Percentiles rank a stretch among this genome's conserved stretches.
Conservation (phyloP, 2,329 filamentous ascomycete genomes). For the Aureobasidium sp. region DNA sequence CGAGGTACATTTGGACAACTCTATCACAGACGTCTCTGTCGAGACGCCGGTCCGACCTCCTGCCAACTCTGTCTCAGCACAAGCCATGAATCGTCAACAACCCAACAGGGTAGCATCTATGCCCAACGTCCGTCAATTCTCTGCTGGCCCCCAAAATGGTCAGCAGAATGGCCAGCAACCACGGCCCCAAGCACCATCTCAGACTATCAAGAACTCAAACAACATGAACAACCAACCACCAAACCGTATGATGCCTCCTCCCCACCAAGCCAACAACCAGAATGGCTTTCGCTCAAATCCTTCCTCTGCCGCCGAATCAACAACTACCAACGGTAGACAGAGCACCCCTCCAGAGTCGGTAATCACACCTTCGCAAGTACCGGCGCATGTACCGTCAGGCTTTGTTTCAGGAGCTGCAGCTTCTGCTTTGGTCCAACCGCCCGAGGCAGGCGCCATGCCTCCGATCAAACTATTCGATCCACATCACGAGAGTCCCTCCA, state of each 20-base stretch:
- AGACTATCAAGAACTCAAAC: constrained; percentile 22
- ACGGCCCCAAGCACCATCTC: constrained; percentile 23
- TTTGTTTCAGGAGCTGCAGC: constrained; percentile 42
- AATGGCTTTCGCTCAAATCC: constrained; percentile 25
- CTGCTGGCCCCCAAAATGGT: neutral
- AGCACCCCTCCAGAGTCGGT: constrained; percentile 11
- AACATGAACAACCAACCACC: constrained; percentile 25
- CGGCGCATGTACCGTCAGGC: constrained; percentile 32
- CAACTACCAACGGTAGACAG: constrained; percentile 20
- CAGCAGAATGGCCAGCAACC: constrained; percentile 21
- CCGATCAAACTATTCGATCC: constrained; percentile 39
- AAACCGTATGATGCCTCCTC: constrained; percentile 14
- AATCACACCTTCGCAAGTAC: constrained; percentile 18
- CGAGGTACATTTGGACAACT: constrained; percentile 56
- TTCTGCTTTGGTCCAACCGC: constrained; percentile 32
- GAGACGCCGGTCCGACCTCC: constrained; percentile 19
- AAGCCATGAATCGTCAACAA: constrained; percentile 20
- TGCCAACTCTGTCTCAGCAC: constrained; percentile 18
- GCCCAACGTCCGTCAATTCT: constrained; percentile 19
- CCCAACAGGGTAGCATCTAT: constrained; percentile 26
- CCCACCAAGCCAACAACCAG: constrained; percentile 17
- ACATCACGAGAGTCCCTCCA: constrained; percentile 58
- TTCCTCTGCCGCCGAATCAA: constrained; percentile 26
- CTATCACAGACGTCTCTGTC: constrained; percentile 18
- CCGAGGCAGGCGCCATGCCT: constrained; percentile 23